Percentiles rank a stretch among this genome's conserved stretches.
These are phyloP conservation scores for Aspergillus fructus DNA, from an alignment of 2,329 filamentous ascomycete genomes.

Conservation along the genomic window DNA sequence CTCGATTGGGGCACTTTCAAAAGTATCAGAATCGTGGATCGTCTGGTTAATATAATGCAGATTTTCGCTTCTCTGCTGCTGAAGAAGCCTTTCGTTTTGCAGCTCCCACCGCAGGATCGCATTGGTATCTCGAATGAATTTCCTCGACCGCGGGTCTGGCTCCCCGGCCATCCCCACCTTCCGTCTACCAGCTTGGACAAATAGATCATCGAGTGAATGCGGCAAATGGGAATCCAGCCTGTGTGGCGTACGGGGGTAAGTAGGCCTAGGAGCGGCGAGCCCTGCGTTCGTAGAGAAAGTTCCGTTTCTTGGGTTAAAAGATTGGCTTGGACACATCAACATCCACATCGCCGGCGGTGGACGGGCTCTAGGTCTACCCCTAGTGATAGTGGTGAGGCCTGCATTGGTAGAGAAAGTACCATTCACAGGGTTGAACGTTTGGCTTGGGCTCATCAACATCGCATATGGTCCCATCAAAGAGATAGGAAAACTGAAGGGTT, in stretches of 20 bases:
- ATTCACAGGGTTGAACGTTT: constrained; percentile 38
- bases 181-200: constrained; percentile 19
- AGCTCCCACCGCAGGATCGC: constrained; percentile 40
- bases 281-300: constrained; percentile 47
- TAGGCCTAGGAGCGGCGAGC: constrained; percentile 12
- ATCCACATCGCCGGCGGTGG: constrained; percentile 17
- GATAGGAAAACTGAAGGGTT: constrained; percentile 23
- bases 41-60: constrained; percentile 41
- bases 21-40: constrained; percentile 26
- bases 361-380: not conserved
- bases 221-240: constrained; percentile 15
- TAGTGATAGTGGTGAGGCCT: constrained; percentile 18
- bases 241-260: not conserved
- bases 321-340: constrained; percentile 39
- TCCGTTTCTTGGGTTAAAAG: constrained; percentile 41
- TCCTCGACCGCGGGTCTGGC: constrained; percentile 24
- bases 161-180: constrained; percentile 15
- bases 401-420: constrained; percentile 50
- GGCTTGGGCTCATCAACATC: constrained; percentile 40
- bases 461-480: constrained; percentile 29
- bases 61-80: constrained; percentile 18
- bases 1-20: constrained; percentile 32
- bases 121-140: constrained; percentile 32
- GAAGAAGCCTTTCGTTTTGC: constrained; percentile 30
- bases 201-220: constrained; percentile 33